Conservation (phyloP, 148 eudicot genomes). For the Suaeda aralocaspica region DNA sequence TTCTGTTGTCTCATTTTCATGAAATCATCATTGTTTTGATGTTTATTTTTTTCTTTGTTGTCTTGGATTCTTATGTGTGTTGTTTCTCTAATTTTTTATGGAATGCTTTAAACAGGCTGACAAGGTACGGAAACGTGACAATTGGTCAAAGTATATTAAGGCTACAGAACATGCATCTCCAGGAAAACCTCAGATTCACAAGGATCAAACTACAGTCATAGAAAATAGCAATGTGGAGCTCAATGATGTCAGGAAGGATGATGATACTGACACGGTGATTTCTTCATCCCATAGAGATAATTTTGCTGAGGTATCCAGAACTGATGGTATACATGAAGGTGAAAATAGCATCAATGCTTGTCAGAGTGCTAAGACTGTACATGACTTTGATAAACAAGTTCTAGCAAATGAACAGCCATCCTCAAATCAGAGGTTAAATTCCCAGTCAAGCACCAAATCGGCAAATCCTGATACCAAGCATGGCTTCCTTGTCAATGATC, state of each 20-base stretch:
- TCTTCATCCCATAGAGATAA: constrained; percentile 24
- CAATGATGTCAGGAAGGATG: constrained; percentile 22
- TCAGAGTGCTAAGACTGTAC: constrained; percentile 21
- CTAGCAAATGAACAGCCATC: constrained; percentile 19
- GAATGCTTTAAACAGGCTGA: constrained; percentile 45
- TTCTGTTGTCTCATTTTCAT: constrained; percentile 22
- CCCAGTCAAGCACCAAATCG: constrained; percentile 16
- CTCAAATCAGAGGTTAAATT: constrained; percentile 22
- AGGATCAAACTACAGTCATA: constrained; percentile 23
- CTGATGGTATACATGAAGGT: constrained; percentile 14
- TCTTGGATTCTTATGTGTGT: not conserved
- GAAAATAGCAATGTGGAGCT: constrained; percentile 16
- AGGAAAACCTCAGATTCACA: constrained; percentile 20
- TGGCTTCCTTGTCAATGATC: constrained; percentile 6
- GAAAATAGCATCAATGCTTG: constrained; percentile 16
- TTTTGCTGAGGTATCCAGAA: constrained; percentile 17
- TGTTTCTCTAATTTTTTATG: not conserved
- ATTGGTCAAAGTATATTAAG: constrained; percentile 76
- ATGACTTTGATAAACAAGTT: constrained; percentile 26
- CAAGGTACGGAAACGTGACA: constrained; percentile 66
- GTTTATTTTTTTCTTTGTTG: not conserved
- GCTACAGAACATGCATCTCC: constrained; percentile 27
- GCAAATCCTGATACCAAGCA: constrained; percentile 15
- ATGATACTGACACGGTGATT: constrained; percentile 16
- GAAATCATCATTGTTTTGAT: not conserved